These are phyloP conservation scores for Platanthera zijinensis DNA, from an alignment of 106 monocot genomes.

Conservation along the genomic window DNA sequence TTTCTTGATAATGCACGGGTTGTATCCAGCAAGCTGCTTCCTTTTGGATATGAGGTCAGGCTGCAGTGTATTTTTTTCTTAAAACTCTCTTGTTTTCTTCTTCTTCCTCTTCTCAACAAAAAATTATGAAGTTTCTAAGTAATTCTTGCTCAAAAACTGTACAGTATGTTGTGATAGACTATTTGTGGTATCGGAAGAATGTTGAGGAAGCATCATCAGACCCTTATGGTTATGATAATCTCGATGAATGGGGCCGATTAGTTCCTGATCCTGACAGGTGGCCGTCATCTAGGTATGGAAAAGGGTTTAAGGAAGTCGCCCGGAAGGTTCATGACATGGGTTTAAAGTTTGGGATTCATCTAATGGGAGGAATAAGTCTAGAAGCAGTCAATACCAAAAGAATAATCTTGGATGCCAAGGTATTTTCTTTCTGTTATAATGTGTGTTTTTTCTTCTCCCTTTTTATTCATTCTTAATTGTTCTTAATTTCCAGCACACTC, in stretches of 20 bases:
- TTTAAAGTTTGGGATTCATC: slow-evolving; percentile 91
- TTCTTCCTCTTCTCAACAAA: background rate
- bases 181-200: slow-evolving; percentile 87
- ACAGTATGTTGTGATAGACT: slow-evolving; percentile 90
- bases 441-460: background rate
- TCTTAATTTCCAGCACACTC: background rate
- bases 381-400: slow-evolving; percentile 52
- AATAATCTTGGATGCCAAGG: slow-evolving; percentile 67
- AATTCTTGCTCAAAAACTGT: too few relatives aligned
- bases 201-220: slow-evolving; percentile 30
- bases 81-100: background rate
- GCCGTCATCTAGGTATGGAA: slow-evolving; percentile 64
- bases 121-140: background rate
- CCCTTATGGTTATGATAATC: slow-evolving; percentile 63
- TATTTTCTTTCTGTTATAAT: slow-evolving; percentile 14
- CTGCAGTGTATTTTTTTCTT: background rate
- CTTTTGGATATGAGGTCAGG: slow-evolving; percentile 73
- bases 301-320: slow-evolving; percentile 59
- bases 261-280: slow-evolving; percentile 72
- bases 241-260: slow-evolving; percentile 78
- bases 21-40: slow-evolving; percentile 43
- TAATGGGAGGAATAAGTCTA: slow-evolving; percentile 85
- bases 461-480: background rate
- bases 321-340: slow-evolving; percentile 80
- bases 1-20: slow-evolving; percentile 75